Evolutionary conservation across 2,329 filamentous ascomycete species (phyloP).

Genomic region (Monilinia fructicola): DNA sequence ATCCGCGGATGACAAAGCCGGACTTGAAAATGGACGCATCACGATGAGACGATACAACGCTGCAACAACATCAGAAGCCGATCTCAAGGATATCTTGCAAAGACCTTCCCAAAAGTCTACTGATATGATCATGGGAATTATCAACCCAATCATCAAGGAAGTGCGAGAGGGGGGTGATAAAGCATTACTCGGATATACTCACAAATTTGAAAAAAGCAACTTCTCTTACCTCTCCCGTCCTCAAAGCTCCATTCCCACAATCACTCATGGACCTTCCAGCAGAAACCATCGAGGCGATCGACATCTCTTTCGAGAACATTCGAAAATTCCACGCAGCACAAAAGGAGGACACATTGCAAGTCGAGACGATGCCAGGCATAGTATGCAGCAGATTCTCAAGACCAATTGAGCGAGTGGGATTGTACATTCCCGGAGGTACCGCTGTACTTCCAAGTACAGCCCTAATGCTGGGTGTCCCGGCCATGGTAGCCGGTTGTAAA

Average conservation of each 20-base stretch:
- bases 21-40: constrained; percentile 59
- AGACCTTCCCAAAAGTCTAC: constrained; percentile 91
- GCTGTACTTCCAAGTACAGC: constrained; percentile 96
- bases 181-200: constrained; percentile 87
- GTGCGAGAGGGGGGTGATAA: constrained; percentile 82
- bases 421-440: constrained; percentile 94
- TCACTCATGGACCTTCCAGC: constrained; percentile 80
- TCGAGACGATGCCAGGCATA: constrained; percentile 98
- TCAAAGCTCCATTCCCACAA: constrained; percentile 83
- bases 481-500: constrained; percentile 95
- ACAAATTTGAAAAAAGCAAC: constrained; percentile 98
- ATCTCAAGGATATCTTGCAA: constrained; percentile 74
- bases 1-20: constrained; percentile 51
- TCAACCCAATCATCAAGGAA: constrained; percentile 86
- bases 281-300: constrained; percentile 90
- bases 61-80: constrained; percentile 58
- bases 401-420: constrained; percentile 91
- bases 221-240: constrained; percentile 81
- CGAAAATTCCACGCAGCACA: constrained; percentile 91
- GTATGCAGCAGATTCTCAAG: constrained; percentile 89
- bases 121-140: constrained; percentile 89
- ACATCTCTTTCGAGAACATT: constrained; percentile 92
- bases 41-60: constrained; percentile 79
- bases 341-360: constrained; percentile 74
- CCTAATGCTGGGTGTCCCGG: constrained; percentile 95